Base-by-base conservation (phyloP, 306 rosid genomes). In the Prunus padus region DNA sequence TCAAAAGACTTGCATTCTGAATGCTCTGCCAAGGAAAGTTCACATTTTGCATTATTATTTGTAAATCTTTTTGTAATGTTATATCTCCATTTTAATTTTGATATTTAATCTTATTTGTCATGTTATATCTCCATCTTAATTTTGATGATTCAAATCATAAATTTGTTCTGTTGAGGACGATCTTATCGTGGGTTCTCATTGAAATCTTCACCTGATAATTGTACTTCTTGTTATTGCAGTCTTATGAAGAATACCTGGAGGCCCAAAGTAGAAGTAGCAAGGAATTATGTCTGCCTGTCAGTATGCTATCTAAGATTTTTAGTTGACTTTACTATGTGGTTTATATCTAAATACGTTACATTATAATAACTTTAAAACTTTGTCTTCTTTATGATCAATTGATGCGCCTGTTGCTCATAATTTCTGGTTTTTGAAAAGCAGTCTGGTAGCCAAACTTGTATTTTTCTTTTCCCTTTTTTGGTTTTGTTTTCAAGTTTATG, bases 171-270 rank as follows among this genome's bases (percentile, higher is more conserved):
- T 22, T 67, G 47, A 64, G n/a, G 10, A 37, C 8, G 8, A 47
- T 26, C 15, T 49, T 2, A 11, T 16, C 45, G 16, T 30, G 26
- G 3, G 46, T 30, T 31, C 8, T 28, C 11, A 20, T 51, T 12
- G 13, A 5, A 23, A 37, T 37, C 1, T n/a, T 28, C 20, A 1
- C 56, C 71, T 57, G 62, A 69, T 78, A 31, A 25, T 11, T 78
- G 15, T 46, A 22, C 40, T 71, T 65, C 54, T 55, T 71, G 8
- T 77, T 75, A 19, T 60, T 75, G 81, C 83, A 84, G 88, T 81
- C 88, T 22, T 84, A 81, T 60, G 88, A 84, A 72, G 88, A 84
- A 61, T 84, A 84, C 79, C 79, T 84, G 68, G 83, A 84, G 72
- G 83, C 74, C 62, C 83, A 81, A 71, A 68, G 85, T 79, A 78